These are phyloP conservation scores for Mortierella polycephala DNA, from an alignment of 371 early-diverging fungal species.

Conservation along the genomic window DNA sequence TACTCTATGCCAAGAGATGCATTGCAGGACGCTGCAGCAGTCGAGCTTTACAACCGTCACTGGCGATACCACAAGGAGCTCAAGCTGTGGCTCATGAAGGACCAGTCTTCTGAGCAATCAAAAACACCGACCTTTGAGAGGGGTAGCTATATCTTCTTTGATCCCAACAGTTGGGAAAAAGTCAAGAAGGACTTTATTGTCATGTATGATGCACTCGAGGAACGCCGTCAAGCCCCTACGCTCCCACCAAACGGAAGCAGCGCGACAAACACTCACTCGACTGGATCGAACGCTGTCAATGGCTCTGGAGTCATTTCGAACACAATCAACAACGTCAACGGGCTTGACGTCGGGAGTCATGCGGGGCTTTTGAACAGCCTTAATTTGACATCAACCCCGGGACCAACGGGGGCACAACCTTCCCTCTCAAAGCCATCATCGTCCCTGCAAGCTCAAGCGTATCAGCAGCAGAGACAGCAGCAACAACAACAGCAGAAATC, in stretches of 20 bases:
- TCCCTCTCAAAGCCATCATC: conserved; percentile 26
- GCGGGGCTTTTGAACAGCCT: conserved; percentile 32
- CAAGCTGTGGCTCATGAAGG: conserved; percentile 84
- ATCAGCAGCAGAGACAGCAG: conserved; percentile 31
- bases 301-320: conserved; percentile 17
- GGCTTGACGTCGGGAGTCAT: conserved; percentile 19
- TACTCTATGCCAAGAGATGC: conserved; percentile 91
- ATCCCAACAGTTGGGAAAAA: conserved; percentile 82
- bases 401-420: conserved; percentile 8
- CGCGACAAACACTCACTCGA: not conserved
- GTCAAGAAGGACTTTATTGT: conserved; percentile 86
- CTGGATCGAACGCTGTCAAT: conserved; percentile 14
- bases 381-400: conserved; percentile 29
- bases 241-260: conserved; percentile 17
- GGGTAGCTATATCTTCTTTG: conserved; percentile 87
- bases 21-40: conserved; percentile 92
- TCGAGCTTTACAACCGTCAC: conserved; percentile 87
- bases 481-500: conserved; percentile 36
- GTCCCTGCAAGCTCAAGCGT: conserved; percentile 10
- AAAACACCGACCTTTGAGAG: conserved; percentile 74
- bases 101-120: conserved; percentile 57
- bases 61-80: conserved; percentile 95
- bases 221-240: conserved; percentile 61
- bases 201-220: conserved; percentile 86
- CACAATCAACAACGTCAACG: conserved; percentile 15